Evolutionary conservation across 1,284 basidiomycete species (phyloP).

Genomic region (Ustilago shanxiensis): DNA sequence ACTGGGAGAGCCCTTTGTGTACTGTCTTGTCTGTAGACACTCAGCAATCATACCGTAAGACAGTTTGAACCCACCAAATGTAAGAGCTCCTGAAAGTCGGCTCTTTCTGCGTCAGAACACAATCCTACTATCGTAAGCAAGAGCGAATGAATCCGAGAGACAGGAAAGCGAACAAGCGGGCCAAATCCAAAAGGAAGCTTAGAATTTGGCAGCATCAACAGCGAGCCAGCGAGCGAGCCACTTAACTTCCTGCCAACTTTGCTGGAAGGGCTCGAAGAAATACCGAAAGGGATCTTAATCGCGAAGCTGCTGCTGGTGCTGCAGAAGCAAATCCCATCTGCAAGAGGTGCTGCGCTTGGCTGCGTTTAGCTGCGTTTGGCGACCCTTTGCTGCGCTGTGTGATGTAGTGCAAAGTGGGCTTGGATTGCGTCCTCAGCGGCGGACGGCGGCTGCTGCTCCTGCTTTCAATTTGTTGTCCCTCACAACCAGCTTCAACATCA

Average conservation of each 20-base stretch:
- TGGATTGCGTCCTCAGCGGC: neutral
- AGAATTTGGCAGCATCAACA: neutral
- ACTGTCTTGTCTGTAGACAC: neutral
- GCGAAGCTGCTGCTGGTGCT: neutral
- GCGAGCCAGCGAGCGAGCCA: neutral
- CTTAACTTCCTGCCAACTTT: too few relatives aligned
- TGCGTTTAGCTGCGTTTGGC: neutral
- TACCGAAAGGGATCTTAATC: too few relatives aligned
- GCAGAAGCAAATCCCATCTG: slow-evolving; percentile 9
- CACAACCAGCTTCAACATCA: neutral
- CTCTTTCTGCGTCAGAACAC: too few relatives aligned
- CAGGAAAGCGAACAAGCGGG: neutral
- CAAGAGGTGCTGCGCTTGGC: neutral
- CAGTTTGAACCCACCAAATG: neutral
- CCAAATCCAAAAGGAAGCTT: neutral
- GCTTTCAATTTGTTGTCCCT: neutral
- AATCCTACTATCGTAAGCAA: neutral
- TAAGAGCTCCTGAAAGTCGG: neutral
- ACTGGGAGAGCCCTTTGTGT: neutral
- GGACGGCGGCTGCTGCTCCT: slow-evolving; percentile 7
- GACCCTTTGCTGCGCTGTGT: neutral
- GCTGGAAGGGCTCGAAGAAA: too few relatives aligned
- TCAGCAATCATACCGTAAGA: neutral
- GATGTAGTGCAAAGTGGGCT: neutral
- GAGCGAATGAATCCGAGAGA: neutral